Evolutionary conservation across 2,329 filamentous ascomycete genomes (phyloP), one percentile per base, ranked within the genome.

Genomic region (Cryoendolithus antarcticus): DNA sequence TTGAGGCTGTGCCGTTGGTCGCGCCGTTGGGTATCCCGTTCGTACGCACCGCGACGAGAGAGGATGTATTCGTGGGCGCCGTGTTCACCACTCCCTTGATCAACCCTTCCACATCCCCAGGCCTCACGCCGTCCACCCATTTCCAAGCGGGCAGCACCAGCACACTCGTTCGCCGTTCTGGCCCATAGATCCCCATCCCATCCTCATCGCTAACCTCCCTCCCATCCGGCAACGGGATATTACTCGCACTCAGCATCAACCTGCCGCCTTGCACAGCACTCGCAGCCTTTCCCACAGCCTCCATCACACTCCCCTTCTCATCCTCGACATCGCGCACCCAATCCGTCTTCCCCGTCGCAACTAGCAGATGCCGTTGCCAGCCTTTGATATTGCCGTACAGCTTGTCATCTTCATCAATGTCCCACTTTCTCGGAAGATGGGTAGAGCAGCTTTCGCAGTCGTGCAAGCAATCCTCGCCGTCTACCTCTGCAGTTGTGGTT

Each of bases 341-440:
- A 62, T 98, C 91, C 19, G 80, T 74, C 73, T 95, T 94, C 44
- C 86, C 85, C n/a, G 91, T 98, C 15, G 86, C 91, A 10, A 96
- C 86, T 27, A 98, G 67, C 45, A 94, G 58, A 62, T 98, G 91
- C 12, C 86, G 91, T 54, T 76, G 80, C 82, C 86, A 96, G 29
- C 78, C 85, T 55, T 86, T 83, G 46, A 95, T 74, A 43, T 82
- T 70, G 1, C 89, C 91, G 57, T 93, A 96, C 35, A 98, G 65
- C 51, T 78, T 67, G 56, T 94, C 86, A 5, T 71, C 65, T 58
- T 81, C 74, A 41, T 96, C 82, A 40, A 94, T 76, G 3, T 67
- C 66, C 56, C 76, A 80, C 48, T 74, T 75, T 54, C 79, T 77
- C 30, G 89, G 89, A 57, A 88, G 93, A 44, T 77, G 73, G 48